These are phyloP conservation scores for Apophysomyces elegans DNA, from an alignment of 371 early-diverging fungal genomes.

Conservation along the genomic window DNA sequence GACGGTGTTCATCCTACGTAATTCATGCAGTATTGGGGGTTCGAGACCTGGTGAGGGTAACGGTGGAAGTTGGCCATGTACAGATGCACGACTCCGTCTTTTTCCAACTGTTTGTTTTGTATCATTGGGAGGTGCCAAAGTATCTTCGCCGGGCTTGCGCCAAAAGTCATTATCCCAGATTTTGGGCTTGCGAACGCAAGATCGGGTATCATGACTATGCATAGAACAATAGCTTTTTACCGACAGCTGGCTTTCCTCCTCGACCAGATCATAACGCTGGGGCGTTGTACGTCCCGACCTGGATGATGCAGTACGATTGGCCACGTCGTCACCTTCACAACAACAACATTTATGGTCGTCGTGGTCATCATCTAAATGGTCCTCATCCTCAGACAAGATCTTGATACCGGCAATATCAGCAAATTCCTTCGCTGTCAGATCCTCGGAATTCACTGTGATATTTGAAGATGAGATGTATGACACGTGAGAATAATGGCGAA, in stretches of 20 bases:
- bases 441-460: conserved; percentile 51
- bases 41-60: conserved; percentile 8
- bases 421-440: conserved; percentile 52
- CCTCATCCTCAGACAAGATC: conserved; percentile 44
- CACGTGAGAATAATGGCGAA: conserved; percentile 44
- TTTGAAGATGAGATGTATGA: conserved; percentile 42
- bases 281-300: conserved; percentile 12
- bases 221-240: conserved; percentile 12
- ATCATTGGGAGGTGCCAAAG: background rate
- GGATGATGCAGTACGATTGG: conserved; percentile 8
- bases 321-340: conserved; percentile 18
- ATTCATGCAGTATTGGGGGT: conserved; percentile 30
- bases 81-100: conserved; percentile 9
- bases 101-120: background rate
- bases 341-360: conserved; percentile 11
- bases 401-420: conserved; percentile 53
- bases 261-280: conserved; percentile 10
- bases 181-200: conserved; percentile 20
- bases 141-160: conserved; percentile 22
- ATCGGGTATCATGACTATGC: conserved; percentile 19
- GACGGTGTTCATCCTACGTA: conserved; percentile 18
- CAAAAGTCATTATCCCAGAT: conserved; percentile 46
- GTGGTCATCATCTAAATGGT: conserved; percentile 17
- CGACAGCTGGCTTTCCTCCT: conserved; percentile 13
- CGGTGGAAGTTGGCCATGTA: conserved; percentile 1